Percentiles rank a stretch among this genome's conserved stretches.
These are phyloP conservation scores for Tubosaeta sp. DNA, from an alignment of 768 basidiomycete genomes.

Conservation along the genomic window DNA sequence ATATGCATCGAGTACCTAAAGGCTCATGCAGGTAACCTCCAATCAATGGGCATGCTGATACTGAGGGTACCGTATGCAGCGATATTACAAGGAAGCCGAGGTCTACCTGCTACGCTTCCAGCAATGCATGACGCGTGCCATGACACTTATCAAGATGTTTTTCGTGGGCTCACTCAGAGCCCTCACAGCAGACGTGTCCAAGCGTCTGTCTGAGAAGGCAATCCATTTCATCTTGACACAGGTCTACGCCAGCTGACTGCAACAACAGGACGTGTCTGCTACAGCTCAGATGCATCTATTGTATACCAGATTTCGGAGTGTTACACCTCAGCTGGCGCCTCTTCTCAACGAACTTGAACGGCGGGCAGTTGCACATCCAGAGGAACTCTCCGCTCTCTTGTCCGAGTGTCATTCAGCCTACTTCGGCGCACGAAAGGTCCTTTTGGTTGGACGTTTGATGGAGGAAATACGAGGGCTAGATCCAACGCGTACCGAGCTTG, in stretches of 20 bases:
- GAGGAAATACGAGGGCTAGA: conserved; percentile 84
- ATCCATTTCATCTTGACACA: background rate
- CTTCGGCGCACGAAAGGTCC: conserved; percentile 63
- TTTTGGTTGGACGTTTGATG: conserved; percentile 69
- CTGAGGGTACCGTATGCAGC: conserved; percentile 40
- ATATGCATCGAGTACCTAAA: conserved; percentile 91
- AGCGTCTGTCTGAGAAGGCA: conserved; percentile 73
- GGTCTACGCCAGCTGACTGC: background rate
- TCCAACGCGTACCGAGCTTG: conserved; percentile 74
- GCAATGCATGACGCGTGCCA: conserved; percentile 95
- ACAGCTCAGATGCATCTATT: conserved; percentile 82
- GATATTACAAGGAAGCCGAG: conserved; percentile 89
- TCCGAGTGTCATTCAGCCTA: conserved; percentile 87
- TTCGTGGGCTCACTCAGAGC: conserved; percentile 83
- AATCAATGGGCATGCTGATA: background rate
- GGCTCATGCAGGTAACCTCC: conserved; percentile 60
- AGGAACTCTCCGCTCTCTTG: conserved; percentile 78
- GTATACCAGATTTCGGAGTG: conserved; percentile 81
- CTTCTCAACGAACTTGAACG: conserved; percentile 84
- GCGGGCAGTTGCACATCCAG: conserved; percentile 68
- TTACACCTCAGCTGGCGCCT: conserved; percentile 68
- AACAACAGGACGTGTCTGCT: conserved; percentile 62
- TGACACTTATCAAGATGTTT: conserved; percentile 98
- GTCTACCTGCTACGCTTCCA: conserved; percentile 95
- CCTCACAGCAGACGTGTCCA: conserved; percentile 73